Percentiles rank a stretch among this genome's conserved stretches.
Evolutionary conservation across 2,329 filamentous ascomycete genomes (phyloP).

Genomic region (Ophiostoma ulmi): DNA sequence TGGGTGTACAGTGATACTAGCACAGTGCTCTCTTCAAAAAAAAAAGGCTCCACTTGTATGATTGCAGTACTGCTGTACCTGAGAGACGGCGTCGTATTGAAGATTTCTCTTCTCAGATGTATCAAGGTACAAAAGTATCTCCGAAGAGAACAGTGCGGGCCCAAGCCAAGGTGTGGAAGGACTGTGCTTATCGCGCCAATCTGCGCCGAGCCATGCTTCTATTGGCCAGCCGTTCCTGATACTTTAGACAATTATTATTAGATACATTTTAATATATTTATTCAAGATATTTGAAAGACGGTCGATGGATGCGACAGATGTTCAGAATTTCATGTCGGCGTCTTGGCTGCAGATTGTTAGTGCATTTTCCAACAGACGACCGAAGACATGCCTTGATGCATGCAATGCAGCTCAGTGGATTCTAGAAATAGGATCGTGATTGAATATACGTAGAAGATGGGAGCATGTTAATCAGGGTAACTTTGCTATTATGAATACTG

Average conservation of each 20-base stretch:
- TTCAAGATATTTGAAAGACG: not conserved
- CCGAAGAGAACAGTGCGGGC: slow-evolving; percentile 1
- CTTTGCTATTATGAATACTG: not conserved
- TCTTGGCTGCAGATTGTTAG: slow-evolving; percentile 8
- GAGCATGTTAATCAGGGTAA: not conserved
- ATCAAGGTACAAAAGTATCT: not conserved
- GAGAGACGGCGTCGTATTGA: not conserved
- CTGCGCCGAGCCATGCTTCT: not conserved
- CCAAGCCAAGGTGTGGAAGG: not conserved
- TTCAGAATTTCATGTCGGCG: not conserved
- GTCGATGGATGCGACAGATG: not conserved
- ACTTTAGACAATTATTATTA: not conserved
- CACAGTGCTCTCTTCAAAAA: not conserved
- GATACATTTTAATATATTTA: not conserved
- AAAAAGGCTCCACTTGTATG: not conserved
- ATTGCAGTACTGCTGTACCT: not conserved
- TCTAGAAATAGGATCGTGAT: not conserved
- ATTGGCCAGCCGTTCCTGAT: slow-evolving; percentile 9
- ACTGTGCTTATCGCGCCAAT: slow-evolving; percentile 22
- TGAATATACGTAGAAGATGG: not conserved
- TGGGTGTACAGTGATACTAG: not conserved
- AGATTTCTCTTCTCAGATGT: not conserved
- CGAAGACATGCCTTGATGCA: slow-evolving; percentile 8
- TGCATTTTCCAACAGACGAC: not conserved
- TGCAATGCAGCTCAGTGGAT: slow-evolving; percentile 6